Evolutionary conservation across 352 stramenopile genomes (phyloP).

Genomic region (Pilasporangium apinafurcum): DNA sequence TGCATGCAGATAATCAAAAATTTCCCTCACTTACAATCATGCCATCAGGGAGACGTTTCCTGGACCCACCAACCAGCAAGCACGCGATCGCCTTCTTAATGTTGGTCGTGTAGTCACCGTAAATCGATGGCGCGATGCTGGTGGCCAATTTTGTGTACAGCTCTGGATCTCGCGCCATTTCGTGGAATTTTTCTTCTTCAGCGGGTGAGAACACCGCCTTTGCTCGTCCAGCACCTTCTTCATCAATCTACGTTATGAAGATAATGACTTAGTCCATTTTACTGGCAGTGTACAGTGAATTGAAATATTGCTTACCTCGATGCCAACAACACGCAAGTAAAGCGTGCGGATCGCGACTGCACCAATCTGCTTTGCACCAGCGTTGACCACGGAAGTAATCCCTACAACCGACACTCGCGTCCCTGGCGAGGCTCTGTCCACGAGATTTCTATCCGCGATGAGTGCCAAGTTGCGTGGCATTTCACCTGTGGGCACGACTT

Average conservation of each 20-base stretch:
- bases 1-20: neutral
- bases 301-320: constrained; percentile 46
- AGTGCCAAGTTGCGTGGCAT: constrained; percentile 96
- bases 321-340: constrained; percentile 95
- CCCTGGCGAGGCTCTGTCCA: constrained; percentile 94
- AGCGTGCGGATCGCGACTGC: constrained; percentile 87
- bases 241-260: constrained; percentile 60
- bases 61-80: constrained; percentile 91
- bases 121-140: constrained; percentile 93
- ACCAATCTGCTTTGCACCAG: constrained; percentile 63
- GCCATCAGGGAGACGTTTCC: constrained; percentile 94
- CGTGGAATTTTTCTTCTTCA: constrained; percentile 97
- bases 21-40: constrained; percentile 80
- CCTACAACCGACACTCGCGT: constrained; percentile 94
- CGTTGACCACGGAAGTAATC: constrained; percentile 93
- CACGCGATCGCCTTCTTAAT: constrained; percentile 97
- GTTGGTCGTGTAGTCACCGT: constrained; percentile 95
- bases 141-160: constrained; percentile 91
- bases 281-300: neutral
- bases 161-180: constrained; percentile 85
- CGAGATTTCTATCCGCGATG: constrained; percentile 92
- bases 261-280: neutral
- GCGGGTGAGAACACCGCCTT: constrained; percentile 92
- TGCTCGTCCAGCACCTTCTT: constrained; percentile 86
- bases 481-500: constrained; percentile 97